Evolutionary conservation across 2,329 filamentous ascomycete genomes (phyloP).

Genomic region (Cytospora paraplurivora): DNA sequence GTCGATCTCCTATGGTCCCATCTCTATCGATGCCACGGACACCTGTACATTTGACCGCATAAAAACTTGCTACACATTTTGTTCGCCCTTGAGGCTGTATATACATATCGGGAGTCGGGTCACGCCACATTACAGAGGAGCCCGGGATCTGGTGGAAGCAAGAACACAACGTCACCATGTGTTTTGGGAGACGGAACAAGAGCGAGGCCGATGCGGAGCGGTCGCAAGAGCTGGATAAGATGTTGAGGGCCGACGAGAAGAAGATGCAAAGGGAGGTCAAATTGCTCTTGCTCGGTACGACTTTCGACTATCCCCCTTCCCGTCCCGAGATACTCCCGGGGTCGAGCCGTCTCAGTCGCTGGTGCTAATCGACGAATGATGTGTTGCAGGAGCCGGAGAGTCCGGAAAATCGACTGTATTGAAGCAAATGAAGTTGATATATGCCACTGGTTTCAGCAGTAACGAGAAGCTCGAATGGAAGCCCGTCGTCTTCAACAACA

Average conservation of each 20-base stretch:
- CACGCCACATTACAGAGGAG: constrained; percentile 7
- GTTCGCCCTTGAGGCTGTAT: constrained; percentile 2
- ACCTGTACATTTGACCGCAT: background rate
- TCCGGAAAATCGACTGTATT: constrained; percentile 95
- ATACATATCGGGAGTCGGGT: background rate
- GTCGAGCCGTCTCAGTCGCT: background rate
- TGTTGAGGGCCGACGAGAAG: constrained; percentile 86
- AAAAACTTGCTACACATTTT: background rate
- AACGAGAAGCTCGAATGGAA: constrained; percentile 92
- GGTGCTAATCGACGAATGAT: constrained; percentile 12
- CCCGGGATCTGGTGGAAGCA: constrained; percentile 8
- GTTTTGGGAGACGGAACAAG: constrained; percentile 58
- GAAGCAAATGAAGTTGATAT: constrained; percentile 99
- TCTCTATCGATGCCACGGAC: constrained; percentile 7
- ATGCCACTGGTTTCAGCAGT: constrained; percentile 87
- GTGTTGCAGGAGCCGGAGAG: constrained; percentile 73
- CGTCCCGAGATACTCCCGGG: background rate
- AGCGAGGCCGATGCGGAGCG: constrained; percentile 54
- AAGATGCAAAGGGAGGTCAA: constrained; percentile 85
- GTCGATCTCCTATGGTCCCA: background rate
- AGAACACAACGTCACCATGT: constrained; percentile 47
- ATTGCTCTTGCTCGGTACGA: constrained; percentile 83
- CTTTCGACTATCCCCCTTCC: constrained; percentile 24
- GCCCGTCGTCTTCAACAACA: constrained; percentile 92
- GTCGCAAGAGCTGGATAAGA: constrained; percentile 80